Evolutionary conservation across 441 rosid genomes (phyloP).

Genomic region (Biscutella laevigata): DNA sequence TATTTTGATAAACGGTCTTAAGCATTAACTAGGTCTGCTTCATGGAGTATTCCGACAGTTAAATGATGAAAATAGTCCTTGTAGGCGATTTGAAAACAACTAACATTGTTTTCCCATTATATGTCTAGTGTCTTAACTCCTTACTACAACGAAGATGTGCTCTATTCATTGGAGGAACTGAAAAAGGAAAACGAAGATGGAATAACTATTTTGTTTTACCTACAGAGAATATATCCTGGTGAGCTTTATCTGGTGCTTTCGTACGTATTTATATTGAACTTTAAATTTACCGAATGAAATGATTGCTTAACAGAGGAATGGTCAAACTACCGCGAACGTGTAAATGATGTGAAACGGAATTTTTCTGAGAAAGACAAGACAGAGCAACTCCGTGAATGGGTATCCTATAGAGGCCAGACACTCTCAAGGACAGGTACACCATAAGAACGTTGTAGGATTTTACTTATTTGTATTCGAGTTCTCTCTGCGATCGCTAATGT

Average conservation of each 20-base stretch:
- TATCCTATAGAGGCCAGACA: slow-evolving; percentile 93
- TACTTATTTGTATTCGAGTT: background rate
- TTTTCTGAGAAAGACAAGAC: slow-evolving; percentile 31
- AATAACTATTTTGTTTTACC: slow-evolving; percentile 76
- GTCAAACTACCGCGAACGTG: slow-evolving; percentile 63
- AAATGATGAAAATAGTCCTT: background rate
- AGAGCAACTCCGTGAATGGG: slow-evolving; percentile 98
- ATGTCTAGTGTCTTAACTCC: slow-evolving; percentile 89
- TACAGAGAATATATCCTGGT: slow-evolving; percentile 75
- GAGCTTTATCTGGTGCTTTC: slow-evolving; percentile 6
- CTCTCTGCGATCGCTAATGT: slow-evolving; percentile 5
- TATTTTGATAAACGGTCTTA: too few species aligned
- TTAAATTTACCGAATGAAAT: slow-evolving; percentile 64
- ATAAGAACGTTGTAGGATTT: slow-evolving; percentile 9
- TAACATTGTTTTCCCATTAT: slow-evolving; percentile 12
- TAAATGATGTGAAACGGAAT: slow-evolving; percentile 58
- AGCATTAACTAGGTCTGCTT: too few species aligned
- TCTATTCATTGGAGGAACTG: slow-evolving; percentile 82
- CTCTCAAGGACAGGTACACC: slow-evolving; percentile 74
- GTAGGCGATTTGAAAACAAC: background rate
- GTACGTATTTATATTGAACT: too few species aligned
- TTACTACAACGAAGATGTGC: slow-evolving; percentile 92
- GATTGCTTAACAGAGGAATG: slow-evolving; percentile 91
- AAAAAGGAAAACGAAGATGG: slow-evolving; percentile 98
- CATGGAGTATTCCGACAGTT: background rate